Base-by-base conservation (phyloP, 2,329 filamentous ascomycete genomes). In the Huntiella bhutanensis region DNA sequence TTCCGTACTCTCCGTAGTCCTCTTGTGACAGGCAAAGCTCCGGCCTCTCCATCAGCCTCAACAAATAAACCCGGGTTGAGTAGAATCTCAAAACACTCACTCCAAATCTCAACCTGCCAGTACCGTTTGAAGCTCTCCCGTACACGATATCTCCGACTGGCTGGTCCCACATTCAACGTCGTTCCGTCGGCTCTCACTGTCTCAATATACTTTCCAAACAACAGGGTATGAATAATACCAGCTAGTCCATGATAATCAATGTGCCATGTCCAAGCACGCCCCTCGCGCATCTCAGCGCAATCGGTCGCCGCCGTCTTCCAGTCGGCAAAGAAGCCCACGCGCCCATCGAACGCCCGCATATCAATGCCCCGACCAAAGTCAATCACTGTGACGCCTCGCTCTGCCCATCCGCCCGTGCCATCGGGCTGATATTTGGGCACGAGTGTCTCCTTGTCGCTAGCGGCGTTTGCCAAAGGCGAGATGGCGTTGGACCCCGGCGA, bases 321-420 rank as follows among this genome's bases (percentile, higher is more conserved):
- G 63, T 98, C 91, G 0, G 88, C 91, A 50, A 96, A 76, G 66
- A 98, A 98, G 53, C 80, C 78, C 41, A 63, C 60, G 37, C 79
- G 73, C 0, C 78, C 69, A 3, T 64, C 62, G 65, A 96, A 98
- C 3, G 75, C 77, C 49, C 75, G 77, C 83, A 95, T 92, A 63
- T 98, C 91, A 59, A 98, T 92, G 43, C 77, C 84, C 1, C 91
- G 78, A 1, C 91, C 91, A 58, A 98, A 95, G 62, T 98, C 91
- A 55, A 98, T 96, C 15, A 98, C 71, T 0, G 77, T 74, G 16
- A 98, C 60, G 10, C 91, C 91, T 52, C 88, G 84, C 16, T 70
- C 68, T 1, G 68, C 64, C 91, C 91, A 98, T 33, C 86, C 85
- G 40, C 75, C 73, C 1, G 68, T 67, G 16, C 91, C 91, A 49